Evolutionary conservation across 2,329 filamentous ascomycete species (phyloP), one percentile per base, ranked within the genome.

Genomic region (Xylariaceae sp.): DNA sequence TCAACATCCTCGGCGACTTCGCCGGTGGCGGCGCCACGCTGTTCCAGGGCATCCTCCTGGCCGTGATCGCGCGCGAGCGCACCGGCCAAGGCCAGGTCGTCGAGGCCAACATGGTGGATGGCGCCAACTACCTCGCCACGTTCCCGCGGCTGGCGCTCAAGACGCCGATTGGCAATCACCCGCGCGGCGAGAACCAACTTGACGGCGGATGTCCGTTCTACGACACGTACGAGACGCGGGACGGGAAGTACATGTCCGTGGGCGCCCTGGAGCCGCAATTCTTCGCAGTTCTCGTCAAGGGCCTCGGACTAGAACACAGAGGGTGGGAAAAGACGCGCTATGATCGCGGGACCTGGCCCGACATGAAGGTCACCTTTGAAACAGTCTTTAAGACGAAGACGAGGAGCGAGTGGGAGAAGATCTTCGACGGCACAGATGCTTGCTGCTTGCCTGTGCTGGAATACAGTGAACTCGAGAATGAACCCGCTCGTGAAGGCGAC

Each of bases 81-180:
- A 87, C 80, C 0, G 91, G 91, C 0, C 77, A 76, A 2, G 94
- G 94, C 0, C 94, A 97, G 75, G 88, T 97, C 11, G 92, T 98
- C 7, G 92, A 97, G 76, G 91, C 91, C 14, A 97, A 96, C 74
- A 98, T 98, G 94, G 94, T 97, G 11, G 94, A 98, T 76, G 94
- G 94, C 7, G 85, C 84, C 19, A 84, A 87, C 31, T 94, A 94
- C 73, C 77, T 98, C 23, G 87, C 88, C 1, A 89, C 87, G 0
- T 94, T 94, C 76, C 88, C 90, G 48, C 81, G 94, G 29, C 78
- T 96, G 59, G 79, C 80, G 24, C 79, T 81, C 60, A 87, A 88
- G 70, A 87, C 79, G 6, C 81, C 83, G 1, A 70, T 87, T 34
- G 93, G 91, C 79, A 72, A 78, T 65, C 73, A 73, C 3, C 80